Evolutionary conservation across 179 eudicot genomes (phyloP), one percentile per base, ranked within the genome.

Genomic region (Drosera spatulata): DNA sequence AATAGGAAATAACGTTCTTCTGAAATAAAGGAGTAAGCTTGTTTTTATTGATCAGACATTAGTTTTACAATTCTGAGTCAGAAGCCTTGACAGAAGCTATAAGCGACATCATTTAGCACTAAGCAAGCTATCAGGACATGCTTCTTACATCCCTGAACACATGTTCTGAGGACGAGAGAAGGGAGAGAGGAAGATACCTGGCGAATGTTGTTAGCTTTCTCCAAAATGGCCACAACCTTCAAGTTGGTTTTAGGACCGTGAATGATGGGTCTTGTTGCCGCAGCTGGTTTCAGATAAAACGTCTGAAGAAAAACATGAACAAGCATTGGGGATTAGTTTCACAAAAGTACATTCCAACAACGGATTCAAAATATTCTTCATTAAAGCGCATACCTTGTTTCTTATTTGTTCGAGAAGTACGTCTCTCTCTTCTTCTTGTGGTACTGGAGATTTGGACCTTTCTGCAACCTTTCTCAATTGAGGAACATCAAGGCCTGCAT

Each of bases 161-260:
- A 22, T 22, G 33, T 22, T 22, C 33, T 22, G 33, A 22, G 33
- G 33, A 22, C 33, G 33, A 22, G 33, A 22, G 10, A n/a, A 55
- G 4, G 41, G 2, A 2, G 14, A 55, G 58, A 39, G 41, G 39
- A 10, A 70, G 61, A 37, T 60, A 91, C 98, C 96, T 85, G 99
- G 58, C 99, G 95, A 63, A 94, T 94, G 13, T 83, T 73, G 76
- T 82, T 94, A 47, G 99, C 99, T 77, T 85, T 94, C 77, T 94
- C 96, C 79, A 94, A 73, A 68, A 94, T 94, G 57, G 99, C 99
- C 65, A 94, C 94, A 71, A 94, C 94, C 60, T 75, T 81, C 75
- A 94, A 79, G 69, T 94, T 90, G 66, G 99, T 90, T 72, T 74
- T 73, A 55, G 96, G 94, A 66, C 94, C 95, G 72, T 79, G 91